Conservation (phyloP, 768 basidiomycete genomes). For the Rhizopogon salebrosus region DNA sequence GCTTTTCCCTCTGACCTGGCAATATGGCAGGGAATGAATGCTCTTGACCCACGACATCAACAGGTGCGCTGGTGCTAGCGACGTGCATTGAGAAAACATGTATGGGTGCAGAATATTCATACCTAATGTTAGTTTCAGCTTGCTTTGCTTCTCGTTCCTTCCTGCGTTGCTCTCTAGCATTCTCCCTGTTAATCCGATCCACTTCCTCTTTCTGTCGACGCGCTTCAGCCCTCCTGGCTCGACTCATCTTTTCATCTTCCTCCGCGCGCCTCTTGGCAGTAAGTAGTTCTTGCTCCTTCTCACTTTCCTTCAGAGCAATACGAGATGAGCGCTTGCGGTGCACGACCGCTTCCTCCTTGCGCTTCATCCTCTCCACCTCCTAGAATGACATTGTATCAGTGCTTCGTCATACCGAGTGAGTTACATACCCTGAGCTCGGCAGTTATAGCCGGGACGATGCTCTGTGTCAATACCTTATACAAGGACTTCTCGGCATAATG, state of each 20-base stretch:
- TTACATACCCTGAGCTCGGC: constrained; percentile 57
- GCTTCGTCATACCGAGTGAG: neutral
- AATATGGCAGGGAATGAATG: neutral
- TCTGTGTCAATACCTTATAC: constrained; percentile 58
- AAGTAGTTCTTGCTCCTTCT: constrained; percentile 66
- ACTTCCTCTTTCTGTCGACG: constrained; percentile 54
- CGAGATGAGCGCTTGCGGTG: constrained; percentile 91
- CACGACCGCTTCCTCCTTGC: constrained; percentile 67
- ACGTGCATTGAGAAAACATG: constrained; percentile 10
- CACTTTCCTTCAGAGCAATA: constrained; percentile 75
- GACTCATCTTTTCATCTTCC: constrained; percentile 61
- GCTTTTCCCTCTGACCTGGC: constrained; percentile 4
- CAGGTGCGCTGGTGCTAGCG: constrained; percentile 8
- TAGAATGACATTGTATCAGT: constrained; percentile 22
- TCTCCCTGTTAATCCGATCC: constrained; percentile 49
- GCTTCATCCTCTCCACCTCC: constrained; percentile 60
- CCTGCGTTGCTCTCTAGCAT: constrained; percentile 49
- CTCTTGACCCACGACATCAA: constrained; percentile 1
- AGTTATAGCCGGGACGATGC: constrained; percentile 67
- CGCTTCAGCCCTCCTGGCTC: constrained; percentile 53
- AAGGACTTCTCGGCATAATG: constrained; percentile 81
- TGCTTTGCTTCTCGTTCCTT: constrained; percentile 29
- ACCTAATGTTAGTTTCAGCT: constrained; percentile 12
- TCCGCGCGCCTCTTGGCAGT: constrained; percentile 58
- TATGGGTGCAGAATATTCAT: neutral